phyloP scores from a whole-genome alignment of 257 asterid genomes.

The Buddleja alternifolia region DNA sequence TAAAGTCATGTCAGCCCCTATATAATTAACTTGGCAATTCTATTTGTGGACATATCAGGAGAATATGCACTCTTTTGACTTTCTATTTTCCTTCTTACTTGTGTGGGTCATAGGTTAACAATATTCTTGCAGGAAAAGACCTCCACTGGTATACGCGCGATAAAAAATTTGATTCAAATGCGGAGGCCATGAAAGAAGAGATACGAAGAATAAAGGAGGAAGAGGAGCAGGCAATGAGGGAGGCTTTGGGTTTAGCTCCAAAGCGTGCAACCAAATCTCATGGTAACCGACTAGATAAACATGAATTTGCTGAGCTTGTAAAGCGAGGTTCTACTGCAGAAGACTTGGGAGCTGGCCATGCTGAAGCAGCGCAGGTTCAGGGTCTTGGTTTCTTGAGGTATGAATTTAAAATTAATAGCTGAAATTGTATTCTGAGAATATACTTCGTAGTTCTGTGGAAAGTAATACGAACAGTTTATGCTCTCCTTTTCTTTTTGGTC shows the following conservation, averaged over 20 bases:
- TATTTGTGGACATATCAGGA: background rate
- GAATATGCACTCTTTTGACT: background rate
- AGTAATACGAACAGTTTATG: background rate
- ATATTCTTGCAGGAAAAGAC: slow-evolving; percentile 73
- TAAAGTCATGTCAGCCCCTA: background rate
- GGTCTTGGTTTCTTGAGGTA: slow-evolving; percentile 94
- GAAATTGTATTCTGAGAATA: background rate
- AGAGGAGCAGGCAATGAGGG: slow-evolving; percentile 98
- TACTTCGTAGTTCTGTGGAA: background rate
- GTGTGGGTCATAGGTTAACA: background rate
- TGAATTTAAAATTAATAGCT: slow-evolving; percentile 12
- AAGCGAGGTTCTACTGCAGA: slow-evolving; percentile 97
- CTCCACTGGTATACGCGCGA: slow-evolving; percentile 89
- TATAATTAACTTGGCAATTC: background rate
- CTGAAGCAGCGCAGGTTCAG: slow-evolving; percentile 92
- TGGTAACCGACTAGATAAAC: slow-evolving; percentile 85
- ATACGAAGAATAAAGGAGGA: slow-evolving; percentile 90
- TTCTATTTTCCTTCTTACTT: too few relatives aligned
- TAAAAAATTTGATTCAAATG: slow-evolving; percentile 54
- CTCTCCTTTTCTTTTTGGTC: too few relatives aligned
- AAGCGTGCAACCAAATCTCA: slow-evolving; percentile 69
- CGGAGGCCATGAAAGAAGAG: slow-evolving; percentile 82
- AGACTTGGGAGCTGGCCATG: slow-evolving; percentile 98
- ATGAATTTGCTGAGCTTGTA: slow-evolving; percentile 87
- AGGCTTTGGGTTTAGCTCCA: slow-evolving; percentile 96